Conservation (phyloP, 805 yeast species). For the Pichia manshurica region DNA sequence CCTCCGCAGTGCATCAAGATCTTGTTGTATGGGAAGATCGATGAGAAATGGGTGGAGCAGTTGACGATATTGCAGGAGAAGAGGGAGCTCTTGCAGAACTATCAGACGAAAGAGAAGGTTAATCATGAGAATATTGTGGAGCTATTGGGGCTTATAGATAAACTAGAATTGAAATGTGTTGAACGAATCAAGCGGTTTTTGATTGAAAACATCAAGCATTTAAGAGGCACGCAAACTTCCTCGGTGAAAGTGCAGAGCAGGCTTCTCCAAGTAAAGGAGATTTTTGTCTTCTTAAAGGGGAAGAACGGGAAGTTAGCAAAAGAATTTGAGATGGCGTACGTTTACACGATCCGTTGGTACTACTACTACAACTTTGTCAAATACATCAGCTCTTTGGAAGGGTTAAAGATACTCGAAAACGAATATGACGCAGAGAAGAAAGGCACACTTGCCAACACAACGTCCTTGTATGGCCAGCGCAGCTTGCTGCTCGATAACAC, state of each 20-base stretch:
- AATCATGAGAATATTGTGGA: constrained; percentile 21
- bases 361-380: constrained; percentile 73
- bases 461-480: not conserved
- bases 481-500: constrained; percentile 11
- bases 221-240: constrained; percentile 60
- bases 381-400: constrained; percentile 67
- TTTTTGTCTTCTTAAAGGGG: constrained; percentile 48
- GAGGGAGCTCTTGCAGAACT: constrained; percentile 44
- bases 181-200: constrained; percentile 73
- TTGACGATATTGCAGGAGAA: constrained; percentile 54
- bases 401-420: constrained; percentile 44
- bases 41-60: constrained; percentile 61
- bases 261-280: constrained; percentile 56
- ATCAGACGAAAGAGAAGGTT: constrained; percentile 21
- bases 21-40: constrained; percentile 52
- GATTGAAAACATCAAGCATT: constrained; percentile 55
- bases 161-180: constrained; percentile 55
- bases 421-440: constrained; percentile 8
- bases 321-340: constrained; percentile 74
- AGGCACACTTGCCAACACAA: not conserved
- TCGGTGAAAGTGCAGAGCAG: constrained; percentile 71
- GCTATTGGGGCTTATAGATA: constrained; percentile 34
- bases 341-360: constrained; percentile 91
- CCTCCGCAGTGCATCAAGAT: constrained; percentile 66
- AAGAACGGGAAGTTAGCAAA: constrained; percentile 59